phyloP scores from a whole-genome alignment of 805 yeast genomes.

The Ogataea henricii region DNA sequence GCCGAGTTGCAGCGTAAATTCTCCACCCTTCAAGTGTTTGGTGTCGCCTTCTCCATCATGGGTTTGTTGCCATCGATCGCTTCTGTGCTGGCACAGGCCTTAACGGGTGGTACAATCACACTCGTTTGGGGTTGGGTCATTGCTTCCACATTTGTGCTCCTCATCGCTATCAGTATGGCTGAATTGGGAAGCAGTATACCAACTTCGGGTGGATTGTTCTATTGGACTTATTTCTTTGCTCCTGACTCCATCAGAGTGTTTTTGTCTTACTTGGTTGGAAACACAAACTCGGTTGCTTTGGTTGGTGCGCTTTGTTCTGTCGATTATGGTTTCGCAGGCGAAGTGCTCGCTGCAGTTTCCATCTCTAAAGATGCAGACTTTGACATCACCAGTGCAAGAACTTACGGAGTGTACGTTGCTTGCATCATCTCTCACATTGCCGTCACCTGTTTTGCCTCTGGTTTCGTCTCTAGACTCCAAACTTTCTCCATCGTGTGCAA shows the following conservation, averaged over 20 bases:
- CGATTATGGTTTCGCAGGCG: constrained; percentile 46
- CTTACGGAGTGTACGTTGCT: constrained; percentile 48
- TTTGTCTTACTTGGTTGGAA: constrained; percentile 44
- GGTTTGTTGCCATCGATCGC: constrained; percentile 68
- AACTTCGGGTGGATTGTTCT: constrained; percentile 64
- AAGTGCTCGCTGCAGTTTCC: constrained; percentile 45
- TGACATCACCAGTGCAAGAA: constrained; percentile 39
- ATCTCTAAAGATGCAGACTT: constrained; percentile 43
- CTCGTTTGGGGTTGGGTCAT: constrained; percentile 52
- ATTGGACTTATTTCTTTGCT: constrained; percentile 47
- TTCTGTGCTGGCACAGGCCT: constrained; percentile 54
- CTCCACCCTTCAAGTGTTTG: constrained; percentile 56
- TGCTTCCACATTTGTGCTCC: constrained; percentile 51
- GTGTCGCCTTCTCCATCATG: constrained; percentile 64
- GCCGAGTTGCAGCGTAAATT: constrained; percentile 65
- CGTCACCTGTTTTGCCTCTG: constrained; percentile 42
- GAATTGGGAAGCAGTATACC: constrained; percentile 64
- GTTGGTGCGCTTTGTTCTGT: constrained; percentile 46
- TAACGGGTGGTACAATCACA: constrained; percentile 59
- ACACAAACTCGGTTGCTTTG: constrained; percentile 46
- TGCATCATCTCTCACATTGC: constrained; percentile 41
- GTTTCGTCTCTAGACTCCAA: constrained; percentile 43
- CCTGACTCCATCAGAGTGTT: constrained; percentile 41
- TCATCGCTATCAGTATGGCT: constrained; percentile 60
- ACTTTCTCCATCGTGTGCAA: constrained; percentile 42